Percentiles rank a stretch among this genome's conserved stretches.
These are phyloP conservation scores for Mycena albidolilacea DNA, from an alignment of 768 basidiomycete genomes.

Conservation along the genomic window DNA sequence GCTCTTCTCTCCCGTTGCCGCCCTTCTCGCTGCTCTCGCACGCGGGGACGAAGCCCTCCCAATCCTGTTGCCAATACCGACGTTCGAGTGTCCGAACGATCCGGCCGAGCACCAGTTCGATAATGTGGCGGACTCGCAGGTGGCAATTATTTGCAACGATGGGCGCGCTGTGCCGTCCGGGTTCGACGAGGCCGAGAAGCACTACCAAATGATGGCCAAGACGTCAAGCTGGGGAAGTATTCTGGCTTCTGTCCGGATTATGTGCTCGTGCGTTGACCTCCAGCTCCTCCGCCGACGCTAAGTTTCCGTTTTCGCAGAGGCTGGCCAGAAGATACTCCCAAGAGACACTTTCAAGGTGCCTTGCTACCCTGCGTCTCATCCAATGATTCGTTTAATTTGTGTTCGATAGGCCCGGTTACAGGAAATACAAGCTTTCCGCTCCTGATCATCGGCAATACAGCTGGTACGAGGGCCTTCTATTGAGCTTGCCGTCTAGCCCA, in stretches of 20 bases:
- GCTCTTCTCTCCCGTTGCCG: neutral
- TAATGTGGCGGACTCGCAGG: slow-evolving; percentile 25
- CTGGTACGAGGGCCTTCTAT: slow-evolving; percentile 42
- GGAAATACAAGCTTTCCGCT: slow-evolving; percentile 58
- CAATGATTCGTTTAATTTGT: neutral
- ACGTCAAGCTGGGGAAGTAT: slow-evolving; percentile 43
- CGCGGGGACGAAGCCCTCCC: slow-evolving; percentile 1
- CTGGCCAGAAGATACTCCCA: neutral
- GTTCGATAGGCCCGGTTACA: slow-evolving; percentile 49
- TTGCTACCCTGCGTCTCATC: neutral
- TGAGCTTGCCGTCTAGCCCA: neutral
- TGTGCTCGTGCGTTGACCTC: slow-evolving; percentile 41
- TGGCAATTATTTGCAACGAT: slow-evolving; percentile 42
- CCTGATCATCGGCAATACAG: slow-evolving; percentile 58
- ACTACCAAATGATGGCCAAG: slow-evolving; percentile 33
- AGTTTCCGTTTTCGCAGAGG: neutral
- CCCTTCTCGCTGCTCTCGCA: neutral
- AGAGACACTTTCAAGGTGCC: slow-evolving; percentile 16
- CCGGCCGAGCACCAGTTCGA: slow-evolving; percentile 4
- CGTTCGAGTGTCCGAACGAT: slow-evolving; percentile 8
- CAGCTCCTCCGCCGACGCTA: neutral
- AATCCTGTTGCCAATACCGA: neutral
- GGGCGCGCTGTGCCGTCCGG: slow-evolving; percentile 39
- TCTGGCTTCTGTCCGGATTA: slow-evolving; percentile 32
- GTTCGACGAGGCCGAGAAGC: slow-evolving; percentile 31